Conservation (phyloP, 1,284 basidiomycete species). For the Ustilago loliicola region DNA sequence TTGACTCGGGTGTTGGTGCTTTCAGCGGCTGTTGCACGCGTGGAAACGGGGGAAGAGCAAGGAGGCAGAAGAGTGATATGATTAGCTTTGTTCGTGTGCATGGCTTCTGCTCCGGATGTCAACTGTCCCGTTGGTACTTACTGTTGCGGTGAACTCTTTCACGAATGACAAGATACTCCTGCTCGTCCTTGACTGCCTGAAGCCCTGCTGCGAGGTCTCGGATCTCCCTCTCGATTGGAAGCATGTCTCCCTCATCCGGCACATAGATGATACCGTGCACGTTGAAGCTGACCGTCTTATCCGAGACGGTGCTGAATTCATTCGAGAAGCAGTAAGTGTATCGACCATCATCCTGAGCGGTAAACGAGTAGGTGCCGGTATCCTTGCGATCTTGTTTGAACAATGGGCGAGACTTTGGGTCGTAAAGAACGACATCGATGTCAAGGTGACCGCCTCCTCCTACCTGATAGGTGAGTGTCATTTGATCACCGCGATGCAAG, state of each 20-base stretch:
- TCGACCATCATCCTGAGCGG: constrained; percentile 86
- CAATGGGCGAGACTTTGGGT: constrained; percentile 78
- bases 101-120: not conserved
- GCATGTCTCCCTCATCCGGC: constrained; percentile 80
- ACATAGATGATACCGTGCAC: constrained; percentile 97
- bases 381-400: constrained; percentile 86
- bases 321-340: constrained; percentile 99
- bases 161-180: constrained; percentile 96
- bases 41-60: not conserved
- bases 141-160: constrained; percentile 93
- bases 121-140: no score
- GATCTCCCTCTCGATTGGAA: constrained; percentile 94
- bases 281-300: constrained; percentile 98
- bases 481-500: constrained; percentile 93
- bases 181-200: constrained; percentile 95
- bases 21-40: constrained; percentile 70
- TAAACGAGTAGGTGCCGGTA: constrained; percentile 89
- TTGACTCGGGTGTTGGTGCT: constrained; percentile 89
- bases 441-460: constrained; percentile 95
- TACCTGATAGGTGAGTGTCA: constrained; percentile 99
- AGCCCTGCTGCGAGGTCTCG: constrained; percentile 86
- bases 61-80: not conserved
- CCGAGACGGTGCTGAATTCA: constrained; percentile 92
- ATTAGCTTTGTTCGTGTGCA: not conserved
- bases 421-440: constrained; percentile 89